phyloP scores from a whole-genome alignment of 495 filamentous ascomycete species.

The Lophiotrema nucula region DNA sequence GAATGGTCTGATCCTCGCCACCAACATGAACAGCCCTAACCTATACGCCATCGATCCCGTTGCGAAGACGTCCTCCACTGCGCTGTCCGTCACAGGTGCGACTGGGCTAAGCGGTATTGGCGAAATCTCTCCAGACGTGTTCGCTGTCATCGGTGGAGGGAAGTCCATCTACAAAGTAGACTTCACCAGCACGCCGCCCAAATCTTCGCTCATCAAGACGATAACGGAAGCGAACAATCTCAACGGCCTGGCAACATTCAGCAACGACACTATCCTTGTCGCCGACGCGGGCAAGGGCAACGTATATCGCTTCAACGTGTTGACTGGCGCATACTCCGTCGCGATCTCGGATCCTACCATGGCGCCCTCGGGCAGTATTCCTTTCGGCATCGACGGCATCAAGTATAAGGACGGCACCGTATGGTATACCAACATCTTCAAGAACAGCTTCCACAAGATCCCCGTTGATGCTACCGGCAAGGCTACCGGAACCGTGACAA shows the following conservation, averaged over 20 bases:
- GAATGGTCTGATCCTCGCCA: not conserved
- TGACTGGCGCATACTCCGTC: not conserved
- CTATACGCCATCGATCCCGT: not conserved
- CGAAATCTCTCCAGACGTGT: not conserved
- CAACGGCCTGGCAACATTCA: constrained; percentile 43
- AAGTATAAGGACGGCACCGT: constrained; percentile 30
- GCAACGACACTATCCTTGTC: constrained; percentile 42
- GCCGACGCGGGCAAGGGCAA: constrained; percentile 16
- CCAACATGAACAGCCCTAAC: not conserved
- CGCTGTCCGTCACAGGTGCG: not conserved
- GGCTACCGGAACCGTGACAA: constrained; percentile 37
- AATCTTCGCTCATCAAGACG: constrained; percentile 38
- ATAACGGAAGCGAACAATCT: constrained; percentile 42
- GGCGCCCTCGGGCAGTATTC: constrained; percentile 37
- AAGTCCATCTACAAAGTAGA: constrained; percentile 7
- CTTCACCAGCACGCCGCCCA: constrained; percentile 26
- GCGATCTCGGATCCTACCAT: constrained; percentile 4
- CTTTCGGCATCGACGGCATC: constrained; percentile 6
- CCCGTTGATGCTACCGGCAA: constrained; percentile 42
- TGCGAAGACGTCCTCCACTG: not conserved
- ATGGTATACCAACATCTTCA: constrained; percentile 49
- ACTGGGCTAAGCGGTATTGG: not conserved
- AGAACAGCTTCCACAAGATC: constrained; percentile 46
- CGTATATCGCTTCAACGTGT: not conserved
- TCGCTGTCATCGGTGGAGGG: constrained; percentile 9